Base-by-base conservation (phyloP, 257 asterid species). In the Salvia miltiorrhiza region DNA sequence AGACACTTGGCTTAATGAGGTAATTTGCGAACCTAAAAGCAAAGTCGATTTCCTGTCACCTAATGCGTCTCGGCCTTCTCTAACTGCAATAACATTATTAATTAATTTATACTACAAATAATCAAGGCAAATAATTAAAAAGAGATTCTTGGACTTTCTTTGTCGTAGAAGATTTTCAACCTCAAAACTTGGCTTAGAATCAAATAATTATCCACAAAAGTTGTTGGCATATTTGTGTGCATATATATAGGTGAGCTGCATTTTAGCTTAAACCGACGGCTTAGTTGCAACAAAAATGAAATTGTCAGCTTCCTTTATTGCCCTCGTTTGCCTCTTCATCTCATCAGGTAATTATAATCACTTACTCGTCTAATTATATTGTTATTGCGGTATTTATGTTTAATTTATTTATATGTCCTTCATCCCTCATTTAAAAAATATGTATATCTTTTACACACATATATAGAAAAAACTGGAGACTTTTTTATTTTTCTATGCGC, bases 181-280 rank as follows among this genome's bases (percentile, higher is more conserved):
- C 50, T 69, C 75, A 58, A 65, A 65, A 72, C 95, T 83, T 91
- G 85, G 76, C 85, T 82, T 87, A 74, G 41, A 85, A 89, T 83
- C 89, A 62, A 92, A 84, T 87, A 77, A 66, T 49, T 45, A 69
- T n/a, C 9, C 11, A 8, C 11, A 63, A 16, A 30, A 19, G 21
- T 4, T 26, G 21, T 41, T 35, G n/a, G 60, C 8, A 5, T 30
- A 13, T 77, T 82, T 67, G 88, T 84, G 9, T 32, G 9, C 2
- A 41, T 77, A 57, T 70, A 54, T 55, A 33, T 47, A 56, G 70
- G 19, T 44, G 13, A 5, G n/a, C 14, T 13, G 30, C 43, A 9
- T 45, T 70, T 60, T 10, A 32, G 17, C 39, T 87, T 14, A 35
- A 44, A 13, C 23, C 12, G 2, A 57, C 47, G 24, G 11, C 49